These are phyloP conservation scores for Fusarium stilboides DNA, from an alignment of 2,329 filamentous ascomycete genomes.

Conservation along the genomic window DNA sequence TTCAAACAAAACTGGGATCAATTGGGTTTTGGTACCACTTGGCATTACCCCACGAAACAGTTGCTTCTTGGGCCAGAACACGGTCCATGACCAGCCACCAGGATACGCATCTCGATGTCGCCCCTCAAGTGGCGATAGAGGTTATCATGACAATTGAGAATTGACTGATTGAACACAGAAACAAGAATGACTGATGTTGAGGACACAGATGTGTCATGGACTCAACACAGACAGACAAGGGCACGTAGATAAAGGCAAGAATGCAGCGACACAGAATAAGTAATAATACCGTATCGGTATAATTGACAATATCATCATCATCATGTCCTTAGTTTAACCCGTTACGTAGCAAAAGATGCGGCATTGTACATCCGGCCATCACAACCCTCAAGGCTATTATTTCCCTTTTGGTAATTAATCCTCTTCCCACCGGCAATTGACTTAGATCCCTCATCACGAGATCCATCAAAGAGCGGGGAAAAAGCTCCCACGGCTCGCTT, in stretches of 20 bases:
- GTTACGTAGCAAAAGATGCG: slow-evolving; percentile 1
- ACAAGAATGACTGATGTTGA: no score
- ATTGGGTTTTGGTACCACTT: no score
- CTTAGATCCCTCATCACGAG: slow-evolving; percentile 7
- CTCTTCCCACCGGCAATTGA: neutral
- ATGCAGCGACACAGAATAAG: no score
- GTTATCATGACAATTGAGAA: neutral
- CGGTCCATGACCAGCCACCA: neutral
- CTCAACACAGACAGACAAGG: no score
- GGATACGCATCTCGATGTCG: no score
- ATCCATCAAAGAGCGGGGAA: slow-evolving; percentile 4
- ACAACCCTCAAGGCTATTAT: slow-evolving; percentile 19
- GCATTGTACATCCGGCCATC: neutral
- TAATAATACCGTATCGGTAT: neutral
- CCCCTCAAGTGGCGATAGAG: neutral
- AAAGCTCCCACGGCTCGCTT: no score
- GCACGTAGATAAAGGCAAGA: no score
- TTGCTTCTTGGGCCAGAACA: neutral
- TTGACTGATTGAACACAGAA: no score
- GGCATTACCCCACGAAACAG: no score
- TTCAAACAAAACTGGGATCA: no score
- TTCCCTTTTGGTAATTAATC: slow-evolving; percentile 25
- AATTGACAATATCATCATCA: neutral
- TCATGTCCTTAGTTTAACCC: neutral
- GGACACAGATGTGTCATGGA: no score